Evolutionary conservation across 108 stramenopile species (phyloP).

Genomic region (Mayamaea pseudoterrestris): DNA sequence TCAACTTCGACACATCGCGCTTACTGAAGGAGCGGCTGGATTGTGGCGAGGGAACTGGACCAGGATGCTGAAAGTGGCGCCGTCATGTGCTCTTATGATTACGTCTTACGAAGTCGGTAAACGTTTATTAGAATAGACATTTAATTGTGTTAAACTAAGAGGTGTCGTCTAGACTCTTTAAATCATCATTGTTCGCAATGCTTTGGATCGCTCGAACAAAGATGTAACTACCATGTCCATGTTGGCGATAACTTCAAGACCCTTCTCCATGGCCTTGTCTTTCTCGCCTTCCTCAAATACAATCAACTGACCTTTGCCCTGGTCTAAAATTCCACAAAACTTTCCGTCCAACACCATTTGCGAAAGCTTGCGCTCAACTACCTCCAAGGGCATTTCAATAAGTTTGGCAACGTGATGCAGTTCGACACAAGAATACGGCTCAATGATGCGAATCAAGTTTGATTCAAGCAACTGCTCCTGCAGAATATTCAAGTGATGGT

Average conservation of each 20-base stretch:
- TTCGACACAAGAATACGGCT: constrained; percentile 97
- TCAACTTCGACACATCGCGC: neutral
- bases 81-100: constrained; percentile 95
- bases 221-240: constrained; percentile 85
- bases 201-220: constrained; percentile 67
- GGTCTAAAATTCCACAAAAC: constrained; percentile 94
- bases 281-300: constrained; percentile 72
- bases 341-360: constrained; percentile 99
- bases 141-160: neutral
- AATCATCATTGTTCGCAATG: constrained; percentile 73
- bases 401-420: constrained; percentile 86
- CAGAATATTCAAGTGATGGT: constrained; percentile 91
- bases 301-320: constrained; percentile 93
- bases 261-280: constrained; percentile 81
- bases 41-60: constrained; percentile 80
- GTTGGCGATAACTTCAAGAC: constrained; percentile 82
- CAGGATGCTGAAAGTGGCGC: constrained; percentile 83
- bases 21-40: constrained; percentile 42
- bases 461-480: constrained; percentile 94
- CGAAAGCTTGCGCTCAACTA: constrained; percentile 90
- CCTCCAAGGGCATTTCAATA: constrained; percentile 83
- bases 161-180: too few species aligned
- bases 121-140: constrained; percentile 29
- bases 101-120: constrained; percentile 85
- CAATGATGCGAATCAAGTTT: constrained; percentile 93